Evolutionary conservation across 2,329 filamentous ascomycete species (phyloP).

Genomic region (Monosporascus sp.): DNA sequence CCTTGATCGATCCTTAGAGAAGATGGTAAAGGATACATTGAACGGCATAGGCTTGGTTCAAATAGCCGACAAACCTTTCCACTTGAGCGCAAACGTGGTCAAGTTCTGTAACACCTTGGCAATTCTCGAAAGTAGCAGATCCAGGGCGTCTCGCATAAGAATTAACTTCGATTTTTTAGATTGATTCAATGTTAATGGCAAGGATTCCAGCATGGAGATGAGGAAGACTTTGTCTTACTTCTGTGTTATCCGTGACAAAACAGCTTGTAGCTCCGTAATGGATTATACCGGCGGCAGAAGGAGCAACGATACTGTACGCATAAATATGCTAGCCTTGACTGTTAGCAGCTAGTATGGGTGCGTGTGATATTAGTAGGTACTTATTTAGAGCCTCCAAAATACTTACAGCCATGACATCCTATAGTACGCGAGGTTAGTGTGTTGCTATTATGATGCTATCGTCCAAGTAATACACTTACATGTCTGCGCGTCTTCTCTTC

Average conservation of each 20-base stretch:
- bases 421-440: neutral
- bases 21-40: neutral
- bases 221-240: too few relatives aligned
- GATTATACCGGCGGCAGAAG: slow-evolving; percentile 63
- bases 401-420: slow-evolving; percentile 55
- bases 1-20: too few relatives aligned
- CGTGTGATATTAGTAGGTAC: too few relatives aligned
- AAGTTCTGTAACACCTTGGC: slow-evolving; percentile 76
- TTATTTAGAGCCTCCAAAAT: slow-evolving; percentile 3
- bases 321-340: slow-evolving; percentile 52
- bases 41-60: too few relatives aligned
- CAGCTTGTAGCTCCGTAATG: slow-evolving; percentile 63
- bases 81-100: slow-evolving; percentile 63
- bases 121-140: slow-evolving; percentile 72
- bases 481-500: slow-evolving; percentile 72
- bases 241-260: slow-evolving; percentile 69
- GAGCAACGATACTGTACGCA: slow-evolving; percentile 58
- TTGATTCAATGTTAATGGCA: too few relatives aligned
- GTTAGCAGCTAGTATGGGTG: neutral
- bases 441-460: too few relatives aligned
- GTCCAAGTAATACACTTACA: slow-evolving; percentile 20
- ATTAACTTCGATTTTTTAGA: too few relatives aligned
- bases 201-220: too few relatives aligned
- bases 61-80: slow-evolving; percentile 45
- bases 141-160: slow-evolving; percentile 67